These are phyloP conservation scores for Colletotrichum sp. DNA, from an alignment of 2,329 filamentous ascomycete genomes.

Conservation along the genomic window DNA sequence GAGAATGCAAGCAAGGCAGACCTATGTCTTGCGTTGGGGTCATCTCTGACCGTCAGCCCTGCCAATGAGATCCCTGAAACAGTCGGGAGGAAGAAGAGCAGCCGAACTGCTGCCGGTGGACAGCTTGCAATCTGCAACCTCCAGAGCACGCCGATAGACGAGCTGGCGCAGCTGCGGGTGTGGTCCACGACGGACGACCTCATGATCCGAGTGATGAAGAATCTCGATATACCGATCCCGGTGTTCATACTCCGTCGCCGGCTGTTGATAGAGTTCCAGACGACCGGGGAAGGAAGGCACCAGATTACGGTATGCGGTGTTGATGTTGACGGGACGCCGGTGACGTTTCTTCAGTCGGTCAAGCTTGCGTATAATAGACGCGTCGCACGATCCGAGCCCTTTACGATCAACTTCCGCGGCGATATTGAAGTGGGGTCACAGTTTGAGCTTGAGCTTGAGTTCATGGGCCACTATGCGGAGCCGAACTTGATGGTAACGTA, in stretches of 20 bases:
- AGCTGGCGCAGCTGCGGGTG: constrained; percentile 34
- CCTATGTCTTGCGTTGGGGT: constrained; percentile 51
- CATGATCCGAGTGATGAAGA: constrained; percentile 44
- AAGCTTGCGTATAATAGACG: constrained; percentile 42
- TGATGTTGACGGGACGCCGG: constrained; percentile 46
- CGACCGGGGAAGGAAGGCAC: constrained; percentile 22
- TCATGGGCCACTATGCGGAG: constrained; percentile 53
- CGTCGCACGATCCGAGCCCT: constrained; percentile 39
- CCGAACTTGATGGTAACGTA: constrained; percentile 38
- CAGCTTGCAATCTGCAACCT: constrained; percentile 51
- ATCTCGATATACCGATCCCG: constrained; percentile 40
- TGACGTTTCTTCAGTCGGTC: constrained; percentile 44
- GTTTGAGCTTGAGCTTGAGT: constrained; percentile 46
- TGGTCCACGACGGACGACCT: constrained; percentile 42
- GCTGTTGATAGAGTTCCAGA: constrained; percentile 33
- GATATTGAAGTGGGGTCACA: constrained; percentile 24
- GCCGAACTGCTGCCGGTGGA: background rate
- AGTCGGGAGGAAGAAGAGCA: constrained; percentile 30
- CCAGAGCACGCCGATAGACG: constrained; percentile 47
- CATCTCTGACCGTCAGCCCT: constrained; percentile 48
- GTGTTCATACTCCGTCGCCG: constrained; percentile 40
- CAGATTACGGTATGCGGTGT: constrained; percentile 38
- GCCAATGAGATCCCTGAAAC: constrained; percentile 45
- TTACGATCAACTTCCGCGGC: constrained; percentile 38
- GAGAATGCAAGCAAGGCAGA: constrained; percentile 45